Conservation (phyloP, 2,329 filamentous ascomycete species). For the Dothistroma pini region DNA sequence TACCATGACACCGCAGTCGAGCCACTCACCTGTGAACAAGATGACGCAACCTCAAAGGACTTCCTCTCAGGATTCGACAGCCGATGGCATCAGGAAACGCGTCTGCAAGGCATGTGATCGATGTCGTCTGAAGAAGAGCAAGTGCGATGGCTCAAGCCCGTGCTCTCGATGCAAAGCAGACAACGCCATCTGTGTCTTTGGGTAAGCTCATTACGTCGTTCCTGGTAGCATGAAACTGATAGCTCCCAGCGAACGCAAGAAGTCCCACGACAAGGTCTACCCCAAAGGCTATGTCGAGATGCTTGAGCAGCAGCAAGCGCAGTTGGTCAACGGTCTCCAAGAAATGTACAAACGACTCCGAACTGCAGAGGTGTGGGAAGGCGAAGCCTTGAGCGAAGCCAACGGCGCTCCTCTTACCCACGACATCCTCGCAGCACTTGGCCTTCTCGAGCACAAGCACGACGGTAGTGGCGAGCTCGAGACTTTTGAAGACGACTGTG, state of each 20-base stretch:
- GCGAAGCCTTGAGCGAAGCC: constrained; percentile 49
- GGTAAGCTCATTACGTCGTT: constrained; percentile 31
- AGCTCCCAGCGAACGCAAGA: constrained; percentile 53
- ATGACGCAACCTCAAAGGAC: constrained; percentile 24
- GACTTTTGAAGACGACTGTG: constrained; percentile 57
- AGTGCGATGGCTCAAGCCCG: constrained; percentile 61
- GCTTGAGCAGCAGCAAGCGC: constrained; percentile 62
- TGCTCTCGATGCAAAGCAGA: constrained; percentile 61
- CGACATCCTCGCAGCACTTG: constrained; percentile 59
- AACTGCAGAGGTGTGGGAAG: constrained; percentile 55
- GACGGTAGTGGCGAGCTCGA: constrained; percentile 46
- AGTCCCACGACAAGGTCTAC: constrained; percentile 64
- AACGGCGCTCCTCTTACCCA: constrained; percentile 60
- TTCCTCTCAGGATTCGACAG: constrained; percentile 26
- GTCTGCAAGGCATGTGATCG: constrained; percentile 66
- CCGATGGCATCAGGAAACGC: constrained; percentile 49
- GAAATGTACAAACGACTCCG: constrained; percentile 55
- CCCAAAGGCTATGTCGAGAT: constrained; percentile 67
- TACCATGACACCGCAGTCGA: constrained; percentile 19
- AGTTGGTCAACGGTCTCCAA: constrained; percentile 59
- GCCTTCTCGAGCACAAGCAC: constrained; percentile 51
- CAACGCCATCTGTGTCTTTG: constrained; percentile 63
- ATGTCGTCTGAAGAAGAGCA: constrained; percentile 64
- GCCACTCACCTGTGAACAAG: constrained; percentile 24
- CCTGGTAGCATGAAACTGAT: constrained; percentile 3